Evolutionary conservation across 345 rosid species (phyloP).

Genomic region (Acer yangbiense): DNA sequence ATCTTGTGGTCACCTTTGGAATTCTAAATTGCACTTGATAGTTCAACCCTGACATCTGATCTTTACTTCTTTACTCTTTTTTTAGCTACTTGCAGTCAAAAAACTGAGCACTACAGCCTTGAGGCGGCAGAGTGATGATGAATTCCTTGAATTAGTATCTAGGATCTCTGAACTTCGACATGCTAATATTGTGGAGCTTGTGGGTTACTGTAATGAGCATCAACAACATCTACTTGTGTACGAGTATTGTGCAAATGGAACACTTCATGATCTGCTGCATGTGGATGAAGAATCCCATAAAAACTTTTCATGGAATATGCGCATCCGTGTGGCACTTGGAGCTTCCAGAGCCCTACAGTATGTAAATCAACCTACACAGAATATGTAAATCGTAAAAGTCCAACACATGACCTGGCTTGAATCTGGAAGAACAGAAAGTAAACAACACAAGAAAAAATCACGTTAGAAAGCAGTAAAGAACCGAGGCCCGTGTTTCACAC

Average conservation of each 20-base stretch:
- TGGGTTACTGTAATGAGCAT: constrained; percentile 86
- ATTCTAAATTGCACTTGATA: background rate
- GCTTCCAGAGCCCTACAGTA: constrained; percentile 92
- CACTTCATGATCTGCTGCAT: constrained; percentile 82
- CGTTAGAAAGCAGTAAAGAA: too few species aligned
- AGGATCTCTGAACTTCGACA: constrained; percentile 62
- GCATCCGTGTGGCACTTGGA: constrained; percentile 74
- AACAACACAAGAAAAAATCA: too few species aligned
- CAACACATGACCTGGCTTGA: too few species aligned
- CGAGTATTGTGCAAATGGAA: constrained; percentile 62
- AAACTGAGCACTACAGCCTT: constrained; percentile 58
- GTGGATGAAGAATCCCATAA: constrained; percentile 54
- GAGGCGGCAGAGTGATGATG: constrained; percentile 51
- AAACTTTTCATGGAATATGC: constrained; percentile 77
- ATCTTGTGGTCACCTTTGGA: background rate
- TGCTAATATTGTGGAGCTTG: constrained; percentile 64
- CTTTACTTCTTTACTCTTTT: constrained; percentile 20
- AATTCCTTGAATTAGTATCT: constrained; percentile 62
- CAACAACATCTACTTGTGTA: constrained; percentile 74
- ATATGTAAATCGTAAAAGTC: too few species aligned
- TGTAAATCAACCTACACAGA: constrained; percentile 21
- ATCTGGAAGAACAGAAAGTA: too few species aligned
- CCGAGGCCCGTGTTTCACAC: too few species aligned
- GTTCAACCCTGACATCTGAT: constrained; percentile 10
- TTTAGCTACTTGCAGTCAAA: constrained; percentile 77